These are phyloP conservation scores for Clausena lansium DNA, from an alignment of 345 rosid genomes.

Conservation along the genomic window DNA sequence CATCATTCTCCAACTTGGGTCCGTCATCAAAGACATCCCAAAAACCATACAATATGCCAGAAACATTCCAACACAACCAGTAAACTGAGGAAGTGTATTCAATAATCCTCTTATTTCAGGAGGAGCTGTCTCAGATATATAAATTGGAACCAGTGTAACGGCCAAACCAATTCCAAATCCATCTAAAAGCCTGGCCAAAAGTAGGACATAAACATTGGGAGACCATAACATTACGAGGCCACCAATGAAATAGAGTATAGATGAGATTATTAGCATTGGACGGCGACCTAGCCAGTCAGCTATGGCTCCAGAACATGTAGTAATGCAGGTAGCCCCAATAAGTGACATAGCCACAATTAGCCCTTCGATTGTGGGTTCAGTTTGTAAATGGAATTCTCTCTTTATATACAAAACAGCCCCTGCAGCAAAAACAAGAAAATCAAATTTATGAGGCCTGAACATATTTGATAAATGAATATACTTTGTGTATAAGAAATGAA, in stretches of 20 bases:
- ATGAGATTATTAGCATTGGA: conserved; percentile 77
- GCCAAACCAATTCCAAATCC: conserved; percentile 94
- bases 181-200: conserved; percentile 84
- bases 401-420: conserved; percentile 93
- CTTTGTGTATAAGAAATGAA: neutral
- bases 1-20: conserved; percentile 96
- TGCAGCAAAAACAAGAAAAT: conserved; percentile 29
- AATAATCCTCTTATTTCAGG: conserved; percentile 85
- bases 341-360: conserved; percentile 91
- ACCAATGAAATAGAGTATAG: conserved; percentile 67
- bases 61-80: conserved; percentile 94
- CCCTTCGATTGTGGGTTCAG: conserved; percentile 77
- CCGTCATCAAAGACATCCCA: conserved; percentile 68
- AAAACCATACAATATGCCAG: conserved; percentile 89
- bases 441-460: neutral
- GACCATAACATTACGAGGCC: conserved; percentile 93
- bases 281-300: conserved; percentile 90
- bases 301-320: conserved; percentile 81
- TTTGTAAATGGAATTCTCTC: conserved; percentile 73
- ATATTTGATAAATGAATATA: neutral
- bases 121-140: conserved; percentile 95
- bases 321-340: conserved; percentile 85
- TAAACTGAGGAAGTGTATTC: conserved; percentile 94
- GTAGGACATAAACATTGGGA: conserved; percentile 79
- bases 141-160: conserved; percentile 86